phyloP scores from a whole-genome alignment of 345 rosid genomes.

The Aurinia saxatilis region DNA sequence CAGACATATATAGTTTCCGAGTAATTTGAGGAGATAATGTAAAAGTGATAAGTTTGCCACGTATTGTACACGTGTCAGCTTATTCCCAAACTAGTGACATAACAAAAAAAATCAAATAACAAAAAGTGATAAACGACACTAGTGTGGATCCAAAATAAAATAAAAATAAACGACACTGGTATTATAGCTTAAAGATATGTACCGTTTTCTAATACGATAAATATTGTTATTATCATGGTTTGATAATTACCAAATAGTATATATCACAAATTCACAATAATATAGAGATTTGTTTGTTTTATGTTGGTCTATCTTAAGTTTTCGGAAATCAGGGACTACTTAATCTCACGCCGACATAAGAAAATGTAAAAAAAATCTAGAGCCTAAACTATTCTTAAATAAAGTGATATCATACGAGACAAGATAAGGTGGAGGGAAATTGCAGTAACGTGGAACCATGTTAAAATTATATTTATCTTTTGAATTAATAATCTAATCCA shows the following conservation, averaged over 20 bases:
- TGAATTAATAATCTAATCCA: background rate
- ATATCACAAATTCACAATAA: too few relatives aligned
- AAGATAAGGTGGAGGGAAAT: constrained; percentile 6
- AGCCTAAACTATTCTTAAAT: background rate
- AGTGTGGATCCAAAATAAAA: too few relatives aligned
- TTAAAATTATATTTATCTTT: background rate
- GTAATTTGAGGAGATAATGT: background rate
- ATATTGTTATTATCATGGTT: too few relatives aligned
- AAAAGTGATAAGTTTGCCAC: constrained; percentile 12
- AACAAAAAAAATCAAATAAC: too few relatives aligned
- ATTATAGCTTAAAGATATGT: too few relatives aligned
- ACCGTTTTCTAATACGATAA: too few relatives aligned
- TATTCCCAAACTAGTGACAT: background rate
- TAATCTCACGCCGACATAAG: background rate
- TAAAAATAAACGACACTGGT: too few relatives aligned
- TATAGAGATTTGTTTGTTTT: too few relatives aligned
- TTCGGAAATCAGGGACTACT: background rate
- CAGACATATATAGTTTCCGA: too few relatives aligned
- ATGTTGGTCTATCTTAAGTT: background rate
- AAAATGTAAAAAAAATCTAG: background rate
- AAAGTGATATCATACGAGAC: background rate
- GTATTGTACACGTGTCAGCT: constrained; percentile 9
- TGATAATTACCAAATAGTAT: too few relatives aligned
- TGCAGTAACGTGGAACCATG: too few relatives aligned
- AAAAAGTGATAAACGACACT: too few relatives aligned